Conservation (phyloP, 495 filamentous ascomycete genomes). For the Neurospora tetrasperma region DNA sequence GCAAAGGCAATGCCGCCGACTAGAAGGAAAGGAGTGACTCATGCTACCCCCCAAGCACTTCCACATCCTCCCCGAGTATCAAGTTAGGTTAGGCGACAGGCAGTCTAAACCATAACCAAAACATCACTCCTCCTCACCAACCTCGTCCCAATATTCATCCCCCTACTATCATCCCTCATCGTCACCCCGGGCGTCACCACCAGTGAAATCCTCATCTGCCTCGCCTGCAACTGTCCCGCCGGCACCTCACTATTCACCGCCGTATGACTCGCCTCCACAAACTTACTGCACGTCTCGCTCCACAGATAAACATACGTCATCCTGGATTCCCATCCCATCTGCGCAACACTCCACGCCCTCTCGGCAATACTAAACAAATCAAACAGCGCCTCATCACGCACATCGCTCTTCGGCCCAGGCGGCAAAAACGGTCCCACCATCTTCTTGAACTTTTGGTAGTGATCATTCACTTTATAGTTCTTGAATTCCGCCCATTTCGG, state of each 20-base stretch:
- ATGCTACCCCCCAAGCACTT: too few relatives aligned
- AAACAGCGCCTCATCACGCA: slow-evolving; percentile 13
- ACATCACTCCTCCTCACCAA: slow-evolving; percentile 8
- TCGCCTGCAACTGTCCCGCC: background rate
- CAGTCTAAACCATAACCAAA: slow-evolving; percentile 1
- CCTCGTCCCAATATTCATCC: slow-evolving; percentile 11
- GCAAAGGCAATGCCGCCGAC: too few relatives aligned
- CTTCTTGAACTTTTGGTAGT: slow-evolving; percentile 18
- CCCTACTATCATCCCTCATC: slow-evolving; percentile 14
- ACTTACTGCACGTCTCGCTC: slow-evolving; percentile 19
- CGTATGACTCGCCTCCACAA: slow-evolving; percentile 16
- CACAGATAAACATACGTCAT: slow-evolving; percentile 24
- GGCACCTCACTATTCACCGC: background rate
- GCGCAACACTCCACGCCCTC: slow-evolving; percentile 21
- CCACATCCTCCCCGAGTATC: too few relatives aligned
- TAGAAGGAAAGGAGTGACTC: too few relatives aligned
- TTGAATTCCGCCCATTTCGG: slow-evolving; percentile 8
- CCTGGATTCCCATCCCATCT: slow-evolving; percentile 16
- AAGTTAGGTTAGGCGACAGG: too few relatives aligned
- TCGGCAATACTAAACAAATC: slow-evolving; percentile 19
- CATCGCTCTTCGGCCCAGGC: accelerated
- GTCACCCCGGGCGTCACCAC: slow-evolving; percentile 25
- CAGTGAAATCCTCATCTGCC: slow-evolving; percentile 18
- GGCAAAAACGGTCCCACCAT: slow-evolving; percentile 10
- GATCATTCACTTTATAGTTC: slow-evolving; percentile 10